Conservation (phyloP, 2,329 filamentous ascomycete genomes). For the Clonostachys rhizophaga region DNA sequence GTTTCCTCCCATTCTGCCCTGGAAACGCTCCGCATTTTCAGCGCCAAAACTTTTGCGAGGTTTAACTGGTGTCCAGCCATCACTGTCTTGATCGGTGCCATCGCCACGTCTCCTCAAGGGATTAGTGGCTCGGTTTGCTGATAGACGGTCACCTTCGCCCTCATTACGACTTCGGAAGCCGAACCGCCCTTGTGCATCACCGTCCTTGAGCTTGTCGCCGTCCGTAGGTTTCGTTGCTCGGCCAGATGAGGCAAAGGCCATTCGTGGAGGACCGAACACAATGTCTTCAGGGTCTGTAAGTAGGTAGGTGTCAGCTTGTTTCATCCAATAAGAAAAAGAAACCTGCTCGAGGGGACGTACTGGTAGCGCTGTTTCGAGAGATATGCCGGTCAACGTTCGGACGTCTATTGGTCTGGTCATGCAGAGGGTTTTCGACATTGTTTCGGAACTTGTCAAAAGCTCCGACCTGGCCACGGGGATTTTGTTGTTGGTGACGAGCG, state of each 20-base stretch:
- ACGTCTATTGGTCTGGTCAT: constrained; percentile 47
- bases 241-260: constrained; percentile 76
- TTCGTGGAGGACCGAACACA: constrained; percentile 79
- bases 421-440: constrained; percentile 33
- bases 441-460: constrained; percentile 28
- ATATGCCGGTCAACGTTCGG: constrained; percentile 46
- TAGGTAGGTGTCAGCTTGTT: neutral
- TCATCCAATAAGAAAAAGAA: neutral
- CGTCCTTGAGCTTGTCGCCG: constrained; percentile 49
- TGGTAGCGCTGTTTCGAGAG: constrained; percentile 52
- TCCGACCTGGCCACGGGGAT: constrained; percentile 30
- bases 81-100: constrained; percentile 54
- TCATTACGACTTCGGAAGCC: constrained; percentile 49
- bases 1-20: constrained; percentile 57
- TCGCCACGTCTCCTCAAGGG: constrained; percentile 49
- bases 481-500: constrained; percentile 29
- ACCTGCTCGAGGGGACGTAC: constrained; percentile 31
- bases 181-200: constrained; percentile 53
- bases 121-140: constrained; percentile 35
- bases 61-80: constrained; percentile 72
- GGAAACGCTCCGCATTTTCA: constrained; percentile 68
- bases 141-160: constrained; percentile 43
- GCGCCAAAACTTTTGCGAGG: constrained; percentile 70
- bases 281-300: constrained; percentile 69
- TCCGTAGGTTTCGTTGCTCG: constrained; percentile 51